A percentile compares a stretch with the other conserved stretches of the same genome.
Evolutionary conservation across 805 yeast genomes (phyloP).

Genomic region (Schwanniomyces yamadae): DNA sequence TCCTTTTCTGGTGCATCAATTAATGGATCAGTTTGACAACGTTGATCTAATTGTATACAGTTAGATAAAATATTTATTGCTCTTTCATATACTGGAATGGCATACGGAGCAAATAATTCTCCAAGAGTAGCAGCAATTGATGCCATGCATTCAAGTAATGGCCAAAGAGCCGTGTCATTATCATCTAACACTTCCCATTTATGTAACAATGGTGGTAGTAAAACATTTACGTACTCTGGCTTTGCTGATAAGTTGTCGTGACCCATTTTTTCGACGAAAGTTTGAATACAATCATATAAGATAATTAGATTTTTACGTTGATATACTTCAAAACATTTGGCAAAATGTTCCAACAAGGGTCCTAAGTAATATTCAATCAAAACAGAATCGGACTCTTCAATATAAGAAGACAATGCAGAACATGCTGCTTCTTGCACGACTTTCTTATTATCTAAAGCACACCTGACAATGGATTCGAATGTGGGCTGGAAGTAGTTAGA

Average conservation of each 20-base stretch:
- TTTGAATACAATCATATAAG: constrained; percentile 86
- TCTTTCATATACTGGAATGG: constrained; percentile 79
- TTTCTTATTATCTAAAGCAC: constrained; percentile 80
- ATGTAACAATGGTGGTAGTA: constrained; percentile 77
- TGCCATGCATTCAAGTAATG: constrained; percentile 88
- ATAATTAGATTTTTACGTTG: constrained; percentile 79
- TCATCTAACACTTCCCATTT: constrained; percentile 80
- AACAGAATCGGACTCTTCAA: constrained; percentile 69
- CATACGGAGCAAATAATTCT: constrained; percentile 82
- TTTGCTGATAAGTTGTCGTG: constrained; percentile 52
- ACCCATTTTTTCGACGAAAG: constrained; percentile 78
- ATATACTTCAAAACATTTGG: constrained; percentile 71
- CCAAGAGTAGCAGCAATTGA: constrained; percentile 87
- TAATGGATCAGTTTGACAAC: constrained; percentile 62
- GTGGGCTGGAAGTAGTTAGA: constrained; percentile 74
- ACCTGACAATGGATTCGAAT: constrained; percentile 68
- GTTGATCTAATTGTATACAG: constrained; percentile 65
- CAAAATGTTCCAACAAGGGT: constrained; percentile 67
- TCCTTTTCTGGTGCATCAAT: constrained; percentile 84
- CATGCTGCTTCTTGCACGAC: constrained; percentile 96
- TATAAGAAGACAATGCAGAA: constrained; percentile 77
- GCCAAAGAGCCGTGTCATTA: constrained; percentile 85
- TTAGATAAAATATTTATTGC: constrained; percentile 67
- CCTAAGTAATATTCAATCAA: constrained; percentile 62
- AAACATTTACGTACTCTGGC: constrained; percentile 53